A percentile compares a stretch with the other conserved stretches of the same genome.
Conservation (phyloP, 83 land plant genomes). For the Diphasiastrum complanatum region DNA sequence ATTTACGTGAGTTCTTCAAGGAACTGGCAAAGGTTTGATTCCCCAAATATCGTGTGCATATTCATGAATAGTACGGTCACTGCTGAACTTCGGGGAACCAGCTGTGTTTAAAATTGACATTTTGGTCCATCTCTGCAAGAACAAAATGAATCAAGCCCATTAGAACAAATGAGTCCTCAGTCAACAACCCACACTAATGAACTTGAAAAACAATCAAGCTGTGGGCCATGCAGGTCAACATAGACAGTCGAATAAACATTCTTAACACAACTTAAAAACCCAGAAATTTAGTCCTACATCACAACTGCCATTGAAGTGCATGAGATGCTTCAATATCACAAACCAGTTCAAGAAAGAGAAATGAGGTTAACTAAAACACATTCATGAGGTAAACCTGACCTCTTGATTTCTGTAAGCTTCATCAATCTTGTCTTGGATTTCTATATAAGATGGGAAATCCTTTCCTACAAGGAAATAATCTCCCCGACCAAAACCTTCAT, state of each 20-base stretch:
- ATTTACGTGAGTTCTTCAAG: too few species aligned
- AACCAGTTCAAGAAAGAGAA: too few species aligned
- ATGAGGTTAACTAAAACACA: too few species aligned
- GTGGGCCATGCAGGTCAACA: too few species aligned
- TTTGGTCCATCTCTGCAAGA: constrained; percentile 83
- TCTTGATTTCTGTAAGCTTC: constrained; percentile 81
- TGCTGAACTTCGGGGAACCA: constrained; percentile 88
- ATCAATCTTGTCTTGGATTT: constrained; percentile 91
- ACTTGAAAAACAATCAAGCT: not conserved
- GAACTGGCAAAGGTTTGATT: constrained; percentile 48
- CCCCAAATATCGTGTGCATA: constrained; percentile 92
- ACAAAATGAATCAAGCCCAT: not conserved
- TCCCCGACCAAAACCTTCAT: constrained; percentile 83
- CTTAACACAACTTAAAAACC: too few species aligned
- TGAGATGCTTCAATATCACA: too few species aligned
- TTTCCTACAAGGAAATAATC: constrained; percentile 97
- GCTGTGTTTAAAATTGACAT: constrained; percentile 95
- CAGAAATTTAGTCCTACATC: too few species aligned
- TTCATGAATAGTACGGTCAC: constrained; percentile 91
- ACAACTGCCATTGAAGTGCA: too few species aligned
- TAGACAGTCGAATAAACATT: too few species aligned
- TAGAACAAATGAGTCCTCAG: not conserved
- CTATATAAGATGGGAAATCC: constrained; percentile 88
- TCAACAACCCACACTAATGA: too few species aligned
- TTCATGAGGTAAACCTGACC: constrained; percentile 34